Evolutionary conservation across 352 stramenopile species (phyloP), one percentile per base, ranked within the genome.

Genomic region (Plasmopara viticola): DNA sequence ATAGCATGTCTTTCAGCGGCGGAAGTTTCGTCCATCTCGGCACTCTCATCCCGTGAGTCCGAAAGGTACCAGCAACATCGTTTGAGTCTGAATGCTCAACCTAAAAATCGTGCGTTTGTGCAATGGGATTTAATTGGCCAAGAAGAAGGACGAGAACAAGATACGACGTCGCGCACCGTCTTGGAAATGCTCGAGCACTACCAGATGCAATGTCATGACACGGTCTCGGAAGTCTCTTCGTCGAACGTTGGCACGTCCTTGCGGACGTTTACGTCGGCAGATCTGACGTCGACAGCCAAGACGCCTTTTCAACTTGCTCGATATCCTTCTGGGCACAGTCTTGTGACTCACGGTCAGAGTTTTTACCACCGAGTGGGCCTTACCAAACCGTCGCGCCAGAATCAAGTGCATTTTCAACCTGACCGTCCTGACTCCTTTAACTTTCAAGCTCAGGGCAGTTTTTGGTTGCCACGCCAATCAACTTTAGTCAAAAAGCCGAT

Each of bases 11-110:
- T 13, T n/a, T 39, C n/a, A 8, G 53, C 56, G 34, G 56, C 59
- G 17, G 68, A 81, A 34, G 44, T 72, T 48, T 86, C 72, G 10
- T 85, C 74, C 4, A 87, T 90, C 51, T 90, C 79, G 0, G 72
- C 68, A 12, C 48, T 83, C 2, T 88, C 77, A n/a, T 86, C 78
- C 0, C 62, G 68, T 2, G 79, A 88, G 40, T 90, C 79, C 2
- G 77, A 88, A 35, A 87, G 87, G 48, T 66, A 75, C 34, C 72
- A 84, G 58, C 74, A 78, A 39, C 72, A 84, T 45, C 72, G 75
- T 10, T 46, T 90, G 17, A 84, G 71, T 43, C 52, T 90, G 29
- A 75, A 57, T 43, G 64, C 64, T 31, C 46, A 65, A 8, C 54
- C 66, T 0, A 65, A 60, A 47, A 68, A 74, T 43, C 56, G 48